Conservation (phyloP, 2,329 filamentous ascomycete genomes). For the Pyrenochaeta sp. region DNA sequence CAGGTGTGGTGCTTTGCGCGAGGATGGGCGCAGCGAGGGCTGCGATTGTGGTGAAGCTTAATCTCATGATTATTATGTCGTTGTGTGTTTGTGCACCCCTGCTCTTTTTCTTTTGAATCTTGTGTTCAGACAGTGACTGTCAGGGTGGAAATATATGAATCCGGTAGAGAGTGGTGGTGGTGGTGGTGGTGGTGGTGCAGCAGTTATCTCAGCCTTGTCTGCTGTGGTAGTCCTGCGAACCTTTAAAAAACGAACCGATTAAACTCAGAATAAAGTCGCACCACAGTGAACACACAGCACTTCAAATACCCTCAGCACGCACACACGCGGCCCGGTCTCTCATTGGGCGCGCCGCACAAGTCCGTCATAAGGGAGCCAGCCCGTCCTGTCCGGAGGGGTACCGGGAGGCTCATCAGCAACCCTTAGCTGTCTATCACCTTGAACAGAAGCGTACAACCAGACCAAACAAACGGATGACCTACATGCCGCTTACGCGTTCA, state of each 20-base stretch:
- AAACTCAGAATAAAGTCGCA: too few species aligned
- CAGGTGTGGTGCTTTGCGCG: conserved; percentile 16
- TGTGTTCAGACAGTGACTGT: too few species aligned
- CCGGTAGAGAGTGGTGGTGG: background rate
- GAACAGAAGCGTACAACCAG: conserved; percentile 1
- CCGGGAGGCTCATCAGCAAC: conserved; percentile 13
- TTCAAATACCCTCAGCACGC: conserved; percentile 16
- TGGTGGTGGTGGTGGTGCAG: background rate
- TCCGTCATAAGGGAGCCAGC: conserved; percentile 7
- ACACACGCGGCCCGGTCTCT: conserved; percentile 17
- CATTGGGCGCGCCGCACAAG: conserved; percentile 8
- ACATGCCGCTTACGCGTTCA: conserved; percentile 24
- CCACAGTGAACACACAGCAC: conserved; percentile 1
- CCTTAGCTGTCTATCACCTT: conserved; percentile 1
- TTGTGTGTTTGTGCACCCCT: background rate
- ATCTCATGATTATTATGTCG: conserved; percentile 3
- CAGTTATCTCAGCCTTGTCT: background rate
- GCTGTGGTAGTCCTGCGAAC: background rate
- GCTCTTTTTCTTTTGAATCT: background rate
- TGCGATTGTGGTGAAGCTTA: conserved; percentile 9
- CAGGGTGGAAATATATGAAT: too few species aligned
- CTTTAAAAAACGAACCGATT: background rate
- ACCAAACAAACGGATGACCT: background rate
- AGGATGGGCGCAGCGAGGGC: conserved; percentile 11
- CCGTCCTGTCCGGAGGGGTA: conserved; percentile 21